Conservation (phyloP, 805 yeast species). For the Suhomyces vadensis region DNA sequence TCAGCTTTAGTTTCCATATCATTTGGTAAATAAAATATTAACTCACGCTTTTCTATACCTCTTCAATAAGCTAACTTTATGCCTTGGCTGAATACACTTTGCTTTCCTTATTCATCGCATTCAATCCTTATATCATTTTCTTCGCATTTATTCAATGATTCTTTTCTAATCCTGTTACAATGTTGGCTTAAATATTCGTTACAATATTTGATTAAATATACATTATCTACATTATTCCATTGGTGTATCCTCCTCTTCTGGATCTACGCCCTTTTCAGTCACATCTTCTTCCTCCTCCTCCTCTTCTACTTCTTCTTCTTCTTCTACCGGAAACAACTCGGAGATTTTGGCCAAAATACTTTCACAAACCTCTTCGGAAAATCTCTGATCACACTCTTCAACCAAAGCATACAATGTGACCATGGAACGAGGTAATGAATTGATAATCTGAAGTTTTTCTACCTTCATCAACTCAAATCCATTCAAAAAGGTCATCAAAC, state of each 20-base stretch:
- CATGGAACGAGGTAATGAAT: slow-evolving; percentile 74
- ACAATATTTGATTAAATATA: neutral
- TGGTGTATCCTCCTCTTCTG: slow-evolving; percentile 7
- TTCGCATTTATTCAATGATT: neutral
- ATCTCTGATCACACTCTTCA: slow-evolving; percentile 90
- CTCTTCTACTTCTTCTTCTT: slow-evolving; percentile 27
- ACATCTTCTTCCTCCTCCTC: slow-evolving; percentile 25
- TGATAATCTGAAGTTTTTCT: slow-evolving; percentile 81
- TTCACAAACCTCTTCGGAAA: slow-evolving; percentile 65
- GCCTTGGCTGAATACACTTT: too few species aligned
- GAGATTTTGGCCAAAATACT: slow-evolving; percentile 56
- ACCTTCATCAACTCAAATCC: slow-evolving; percentile 67
- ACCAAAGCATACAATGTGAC: slow-evolving; percentile 78
- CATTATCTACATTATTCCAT: neutral
- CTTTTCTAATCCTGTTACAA: neutral
- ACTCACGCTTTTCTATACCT: too few species aligned
- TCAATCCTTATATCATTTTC: too few species aligned
- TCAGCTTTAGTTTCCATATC: too few species aligned
- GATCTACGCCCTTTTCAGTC: slow-evolving; percentile 20
- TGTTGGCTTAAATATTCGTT: neutral
- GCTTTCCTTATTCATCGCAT: too few species aligned
- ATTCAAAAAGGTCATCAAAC: slow-evolving; percentile 48
- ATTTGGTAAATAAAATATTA: too few species aligned
- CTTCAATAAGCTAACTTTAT: too few species aligned
- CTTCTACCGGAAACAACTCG: slow-evolving; percentile 52